These are phyloP conservation scores for Durotheca rogersii DNA, from an alignment of 495 filamentous ascomycete species.

Conservation along the genomic window DNA sequence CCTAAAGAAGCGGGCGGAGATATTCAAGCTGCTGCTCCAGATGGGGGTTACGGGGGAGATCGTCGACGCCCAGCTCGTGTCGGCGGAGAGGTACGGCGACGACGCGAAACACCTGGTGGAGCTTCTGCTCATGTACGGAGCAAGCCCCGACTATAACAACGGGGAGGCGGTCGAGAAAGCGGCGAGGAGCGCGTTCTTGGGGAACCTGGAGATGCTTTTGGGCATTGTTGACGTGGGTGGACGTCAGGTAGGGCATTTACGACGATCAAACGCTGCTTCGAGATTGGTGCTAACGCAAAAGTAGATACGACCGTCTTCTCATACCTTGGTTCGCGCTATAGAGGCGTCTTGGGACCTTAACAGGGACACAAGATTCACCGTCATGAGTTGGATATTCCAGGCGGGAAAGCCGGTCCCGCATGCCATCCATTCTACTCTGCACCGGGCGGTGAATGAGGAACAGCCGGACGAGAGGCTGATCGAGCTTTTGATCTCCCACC, in stretches of 20 bases:
- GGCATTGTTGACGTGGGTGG: slow-evolving; percentile 37
- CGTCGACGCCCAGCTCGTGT: slow-evolving; percentile 47
- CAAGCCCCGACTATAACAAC: slow-evolving; percentile 44
- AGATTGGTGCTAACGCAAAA: background rate
- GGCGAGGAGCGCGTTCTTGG: slow-evolving; percentile 43
- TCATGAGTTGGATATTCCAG: slow-evolving; percentile 47
- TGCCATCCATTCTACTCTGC: slow-evolving; percentile 43
- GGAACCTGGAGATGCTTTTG: slow-evolving; percentile 46
- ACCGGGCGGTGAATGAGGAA: slow-evolving; percentile 46
- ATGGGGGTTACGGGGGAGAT: slow-evolving; percentile 44
- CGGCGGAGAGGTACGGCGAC: slow-evolving; percentile 46
- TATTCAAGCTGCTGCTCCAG: slow-evolving; percentile 46
- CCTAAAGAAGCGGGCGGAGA: slow-evolving; percentile 39
- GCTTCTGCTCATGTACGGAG: slow-evolving; percentile 46
- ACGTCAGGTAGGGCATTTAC: slow-evolving; percentile 2
- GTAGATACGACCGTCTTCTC: slow-evolving; percentile 40
- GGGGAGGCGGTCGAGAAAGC: slow-evolving; percentile 53
- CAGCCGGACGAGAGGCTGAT: slow-evolving; percentile 47
- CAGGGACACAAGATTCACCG: slow-evolving; percentile 42
- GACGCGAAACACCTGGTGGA: slow-evolving; percentile 43
- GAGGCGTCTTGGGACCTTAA: slow-evolving; percentile 47
- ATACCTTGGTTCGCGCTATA: slow-evolving; percentile 43
- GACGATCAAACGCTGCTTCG: background rate
- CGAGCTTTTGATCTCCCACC: slow-evolving; percentile 40
- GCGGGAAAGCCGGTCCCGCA: slow-evolving; percentile 43